Base-by-base conservation (phyloP, 2,329 filamentous ascomycete genomes). In the Ceratocystis diversiconidia region DNA sequence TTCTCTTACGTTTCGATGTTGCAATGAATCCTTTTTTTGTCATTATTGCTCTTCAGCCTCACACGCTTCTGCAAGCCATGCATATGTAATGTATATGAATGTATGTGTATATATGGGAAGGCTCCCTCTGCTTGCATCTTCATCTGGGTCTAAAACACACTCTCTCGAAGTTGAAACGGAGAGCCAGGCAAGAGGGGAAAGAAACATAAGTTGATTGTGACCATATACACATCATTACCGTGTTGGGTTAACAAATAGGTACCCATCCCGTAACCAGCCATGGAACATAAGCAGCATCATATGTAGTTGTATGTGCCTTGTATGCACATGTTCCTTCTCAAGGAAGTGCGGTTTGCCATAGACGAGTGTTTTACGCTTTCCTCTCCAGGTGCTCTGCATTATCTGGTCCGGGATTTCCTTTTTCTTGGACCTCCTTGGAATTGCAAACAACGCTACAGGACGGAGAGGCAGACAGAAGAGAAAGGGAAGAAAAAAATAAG, bases 1-100 rank as follows among this genome's bases (percentile, higher is more conserved):
- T 36, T 57, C 25, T 17, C 10, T 30, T 30, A 6, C 17, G 19
- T 15, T 57, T 15, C 15, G 52, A 57, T 6, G 52, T 57, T 57
- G 19, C 52, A 57, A 10, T 17, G 52, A 15, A 57, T 57, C 52
- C 52, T 57, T 32, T 50, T n/a, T n/a, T 57, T 57, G 22, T 57
- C 30, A 28, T 46, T 5, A 44, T 25, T 62, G 41, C 22, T 30
- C 43, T 62, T 62, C 61, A 62, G 61, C 61, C 41, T 62, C 61
- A 62, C 22, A 15, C 61, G 61, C 61, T 62, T 28, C n/a, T 44
- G 61, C 61, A 62, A 44, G 61, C 25, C 41, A 19, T 62, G 61
- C 36, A 62, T 62, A 46, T 8, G 41, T 22, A n/a, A 61, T 61
- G 8, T 61, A 25, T 25, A 57, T 25, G 17, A 7, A 30, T 64